Evolutionary conservation across 2,329 filamentous ascomycete species (phyloP), one percentile per base, ranked within the genome.

Genomic region (Cladosporium sp.): DNA sequence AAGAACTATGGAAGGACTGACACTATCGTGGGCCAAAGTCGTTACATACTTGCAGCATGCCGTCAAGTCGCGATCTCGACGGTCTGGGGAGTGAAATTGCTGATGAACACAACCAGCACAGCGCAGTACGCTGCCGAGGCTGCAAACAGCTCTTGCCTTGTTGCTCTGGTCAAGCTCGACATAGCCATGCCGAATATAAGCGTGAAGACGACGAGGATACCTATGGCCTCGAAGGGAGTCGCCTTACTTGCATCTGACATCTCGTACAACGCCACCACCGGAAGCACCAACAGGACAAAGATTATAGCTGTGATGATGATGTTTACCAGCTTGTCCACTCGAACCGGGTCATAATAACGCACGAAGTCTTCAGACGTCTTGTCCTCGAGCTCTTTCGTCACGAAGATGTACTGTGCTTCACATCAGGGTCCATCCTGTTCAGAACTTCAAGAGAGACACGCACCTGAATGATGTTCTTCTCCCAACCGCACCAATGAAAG

Each of bases 261-360:
- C 28, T 66, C 57, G 54, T 72, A 74, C 65, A 74, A 66, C 4
- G 64, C 65, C 5, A 73, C 59, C 6, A 74, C 70, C 0, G 72
- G 72, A 8, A 72, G 58, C 1, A 73, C 64, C 1, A 74, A 63
- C 2, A 74, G 62, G 10, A 69, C 61, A 59, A 73, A 72, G 43
- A 74, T 72, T 14, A 73, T 61, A n/a, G 68, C 54, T 0, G 71
- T 73, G 56, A 74, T 72, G 53, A 74, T 63, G 11, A 70, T 56
- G 51, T 70, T 71, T 50, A 72, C 69, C 18, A 74, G 62, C 9
- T 60, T 65, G 52, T 73, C 70, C 22, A 74, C 66, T 14, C 71
- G 64, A 0, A 61, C 55, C 9, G 65, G 61, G 38, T 65, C 66
- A 60, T 71, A 74, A 46, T 68, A 67, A 37, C 66, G 63, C 43